Conservation (phyloP, 1,284 basidiomycete species). For the Ganoderma lingzhi region DNA sequence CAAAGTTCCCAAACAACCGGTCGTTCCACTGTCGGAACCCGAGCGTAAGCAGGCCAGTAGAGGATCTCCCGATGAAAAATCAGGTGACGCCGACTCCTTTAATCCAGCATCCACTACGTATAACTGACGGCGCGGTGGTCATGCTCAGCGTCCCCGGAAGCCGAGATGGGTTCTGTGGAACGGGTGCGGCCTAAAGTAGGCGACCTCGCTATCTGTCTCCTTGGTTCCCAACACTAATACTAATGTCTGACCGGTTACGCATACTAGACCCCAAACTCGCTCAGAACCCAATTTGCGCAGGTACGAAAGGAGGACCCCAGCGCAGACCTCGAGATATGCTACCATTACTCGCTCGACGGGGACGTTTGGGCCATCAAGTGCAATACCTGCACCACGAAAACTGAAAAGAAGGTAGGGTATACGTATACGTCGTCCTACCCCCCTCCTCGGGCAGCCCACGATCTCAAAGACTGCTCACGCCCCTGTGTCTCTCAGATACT, state of each 20-base stretch:
- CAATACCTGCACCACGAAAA: neutral
- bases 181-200: neutral
- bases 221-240: too few species aligned
- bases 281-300: neutral
- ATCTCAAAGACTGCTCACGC: neutral
- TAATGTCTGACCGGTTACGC: too few species aligned
- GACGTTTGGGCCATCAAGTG: slow-evolving; percentile 1
- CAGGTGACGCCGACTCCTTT: neutral
- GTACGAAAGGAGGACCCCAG: neutral
- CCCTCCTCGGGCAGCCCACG: neutral
- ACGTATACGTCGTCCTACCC: neutral
- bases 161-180: neutral
- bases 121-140: neutral
- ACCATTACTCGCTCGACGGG: neutral
- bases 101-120: too few species aligned
- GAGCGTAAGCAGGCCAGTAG: neutral
- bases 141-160: neutral
- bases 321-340: neutral
- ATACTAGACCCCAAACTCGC: neutral
- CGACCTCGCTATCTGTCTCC: too few species aligned
- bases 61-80: neutral
- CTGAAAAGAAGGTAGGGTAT: neutral
- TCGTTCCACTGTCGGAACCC: neutral
- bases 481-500: neutral
- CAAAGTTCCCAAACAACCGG: neutral